A percentile compares a stretch with the other conserved stretches of the same genome.
phyloP scores from a whole-genome alignment of 2,329 filamentous ascomycete genomes.

The Rutstroemia sp. region DNA sequence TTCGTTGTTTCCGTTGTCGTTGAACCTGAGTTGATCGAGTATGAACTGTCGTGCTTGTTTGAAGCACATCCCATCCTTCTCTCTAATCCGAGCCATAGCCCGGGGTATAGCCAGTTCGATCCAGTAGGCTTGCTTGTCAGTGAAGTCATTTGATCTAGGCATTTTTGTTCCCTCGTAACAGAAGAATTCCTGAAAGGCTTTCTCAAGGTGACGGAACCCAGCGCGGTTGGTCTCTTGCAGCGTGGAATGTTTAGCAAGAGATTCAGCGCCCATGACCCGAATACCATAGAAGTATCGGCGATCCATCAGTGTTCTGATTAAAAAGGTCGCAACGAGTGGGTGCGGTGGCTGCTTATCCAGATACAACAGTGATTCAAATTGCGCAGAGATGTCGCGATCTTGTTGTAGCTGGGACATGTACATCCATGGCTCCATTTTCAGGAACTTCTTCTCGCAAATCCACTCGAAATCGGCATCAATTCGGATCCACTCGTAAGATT shows the following conservation, averaged over 20 bases:
- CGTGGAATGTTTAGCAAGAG: conserved; percentile 69
- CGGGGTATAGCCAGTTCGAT: conserved; percentile 78
- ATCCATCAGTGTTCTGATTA: conserved; percentile 86
- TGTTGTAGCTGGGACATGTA: conserved; percentile 96
- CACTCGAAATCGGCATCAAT: conserved; percentile 98
- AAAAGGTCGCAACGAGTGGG: conserved; percentile 78
- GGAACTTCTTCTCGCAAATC: conserved; percentile 75
- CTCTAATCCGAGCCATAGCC: conserved; percentile 72
- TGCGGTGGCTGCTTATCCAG: conserved; percentile 61
- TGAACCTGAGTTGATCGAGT: conserved; percentile 82
- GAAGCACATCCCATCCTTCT: conserved; percentile 69
- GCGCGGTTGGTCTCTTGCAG: conserved; percentile 61
- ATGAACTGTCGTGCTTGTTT: conserved; percentile 75
- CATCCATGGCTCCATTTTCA: conserved; percentile 90
- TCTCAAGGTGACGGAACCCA: conserved; percentile 76
- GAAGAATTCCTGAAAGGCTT: conserved; percentile 81
- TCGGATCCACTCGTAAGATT: conserved; percentile 97
- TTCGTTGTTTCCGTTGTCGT: conserved; percentile 86
- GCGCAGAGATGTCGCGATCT: conserved; percentile 92
- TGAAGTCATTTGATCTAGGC: conserved; percentile 85
- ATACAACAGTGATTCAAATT: conserved; percentile 69
- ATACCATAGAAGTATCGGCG: conserved; percentile 90
- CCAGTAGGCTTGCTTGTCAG: conserved; percentile 75
- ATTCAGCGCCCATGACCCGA: conserved; percentile 73
- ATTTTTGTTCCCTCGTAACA: conserved; percentile 73